Percentiles rank a stretch among this genome's conserved stretches.
Conservation (phyloP, 2,329 filamentous ascomycete species). For the Pseudogymnoascus sp. region DNA sequence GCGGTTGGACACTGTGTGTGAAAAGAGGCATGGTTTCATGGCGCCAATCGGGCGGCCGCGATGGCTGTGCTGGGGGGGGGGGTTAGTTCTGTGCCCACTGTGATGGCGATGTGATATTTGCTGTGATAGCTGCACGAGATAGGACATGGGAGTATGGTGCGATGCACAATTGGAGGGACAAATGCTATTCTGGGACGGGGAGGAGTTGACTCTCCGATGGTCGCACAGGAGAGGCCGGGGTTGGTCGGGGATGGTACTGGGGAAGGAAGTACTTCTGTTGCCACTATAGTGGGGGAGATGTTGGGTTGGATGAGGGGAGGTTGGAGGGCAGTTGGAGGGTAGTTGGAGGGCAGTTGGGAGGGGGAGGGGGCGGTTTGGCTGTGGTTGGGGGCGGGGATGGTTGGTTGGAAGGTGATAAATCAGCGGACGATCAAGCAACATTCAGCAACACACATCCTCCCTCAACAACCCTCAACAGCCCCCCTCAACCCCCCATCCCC, state of each 20-base stretch:
- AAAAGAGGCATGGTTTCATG: neutral
- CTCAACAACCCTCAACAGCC: neutral
- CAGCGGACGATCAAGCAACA: neutral
- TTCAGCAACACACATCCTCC: neutral
- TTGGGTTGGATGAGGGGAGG: neutral
- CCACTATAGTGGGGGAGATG: neutral
- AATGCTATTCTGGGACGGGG: neutral
- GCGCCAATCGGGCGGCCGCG: neutral
- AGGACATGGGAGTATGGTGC: neutral
- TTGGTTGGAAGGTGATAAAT: neutral
- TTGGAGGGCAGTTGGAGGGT: neutral
- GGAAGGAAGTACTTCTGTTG: neutral
- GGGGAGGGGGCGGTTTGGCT: neutral
- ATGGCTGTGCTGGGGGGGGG: neutral
- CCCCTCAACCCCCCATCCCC: neutral
- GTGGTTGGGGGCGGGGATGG: neutral
- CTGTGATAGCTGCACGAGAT: neutral
- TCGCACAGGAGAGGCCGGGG: neutral
- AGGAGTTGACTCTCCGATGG: neutral
- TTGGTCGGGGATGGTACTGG: neutral
- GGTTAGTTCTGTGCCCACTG: neutral
- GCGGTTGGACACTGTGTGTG: neutral
- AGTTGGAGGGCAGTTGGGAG: no score
- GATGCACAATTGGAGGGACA: neutral
- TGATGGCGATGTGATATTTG: neutral